phyloP scores from a whole-genome alignment of 192 early-diverging fungal species.

The Backusella morwellensis region DNA sequence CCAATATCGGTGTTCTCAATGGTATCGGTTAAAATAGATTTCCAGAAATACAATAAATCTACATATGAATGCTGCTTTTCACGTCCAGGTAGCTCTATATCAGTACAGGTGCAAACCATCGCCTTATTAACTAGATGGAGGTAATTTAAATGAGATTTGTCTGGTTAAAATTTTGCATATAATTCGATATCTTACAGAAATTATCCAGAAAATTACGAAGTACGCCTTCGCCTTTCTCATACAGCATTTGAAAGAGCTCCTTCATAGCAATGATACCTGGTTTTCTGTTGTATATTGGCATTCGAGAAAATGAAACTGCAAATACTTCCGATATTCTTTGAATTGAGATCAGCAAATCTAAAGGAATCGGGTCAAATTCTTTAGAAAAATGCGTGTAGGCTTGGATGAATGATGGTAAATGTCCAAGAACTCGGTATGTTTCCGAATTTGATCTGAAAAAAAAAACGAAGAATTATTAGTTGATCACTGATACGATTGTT shows the following conservation, averaged over 20 bases:
- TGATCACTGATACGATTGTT: background rate
- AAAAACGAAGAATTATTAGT: slow-evolving; percentile 3
- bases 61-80: slow-evolving; percentile 42
- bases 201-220: slow-evolving; percentile 42
- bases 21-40: slow-evolving; percentile 48
- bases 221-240: slow-evolving; percentile 43
- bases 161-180: background rate
- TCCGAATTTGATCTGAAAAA: slow-evolving; percentile 46
- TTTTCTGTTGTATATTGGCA: slow-evolving; percentile 43
- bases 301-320: slow-evolving; percentile 48
- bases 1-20: slow-evolving; percentile 5
- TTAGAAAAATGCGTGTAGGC: slow-evolving; percentile 56
- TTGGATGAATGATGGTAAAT: slow-evolving; percentile 60
- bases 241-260: slow-evolving; percentile 52
- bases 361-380: slow-evolving; percentile 45
- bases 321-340: slow-evolving; percentile 41
- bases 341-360: slow-evolving; percentile 45
- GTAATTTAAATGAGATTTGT: background rate
- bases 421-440: slow-evolving; percentile 29
- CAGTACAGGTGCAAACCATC: slow-evolving; percentile 50
- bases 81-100: slow-evolving; percentile 15
- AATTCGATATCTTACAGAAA: slow-evolving; percentile 37
- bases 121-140: slow-evolving; percentile 46
- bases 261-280: slow-evolving; percentile 47
- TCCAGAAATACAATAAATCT: slow-evolving; percentile 60